These are phyloP conservation scores for Phaffomyces antillensis DNA, from an alignment of 805 yeast genomes.

Conservation along the genomic window DNA sequence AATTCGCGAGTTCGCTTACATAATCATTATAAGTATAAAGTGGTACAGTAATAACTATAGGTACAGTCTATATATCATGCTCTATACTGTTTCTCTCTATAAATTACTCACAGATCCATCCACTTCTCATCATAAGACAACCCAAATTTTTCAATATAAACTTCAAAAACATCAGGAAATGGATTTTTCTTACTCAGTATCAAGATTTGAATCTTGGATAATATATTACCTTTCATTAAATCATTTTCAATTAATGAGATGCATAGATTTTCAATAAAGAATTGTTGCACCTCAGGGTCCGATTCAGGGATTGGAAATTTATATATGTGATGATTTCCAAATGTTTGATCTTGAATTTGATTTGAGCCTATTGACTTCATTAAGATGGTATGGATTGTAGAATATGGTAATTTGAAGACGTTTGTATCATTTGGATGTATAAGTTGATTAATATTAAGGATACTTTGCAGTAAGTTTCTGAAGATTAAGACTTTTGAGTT, in stretches of 20 bases:
- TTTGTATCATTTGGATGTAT: slow-evolving; percentile 4
- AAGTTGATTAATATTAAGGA: slow-evolving; percentile 10
- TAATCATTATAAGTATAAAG: no score
- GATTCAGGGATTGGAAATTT: slow-evolving; percentile 15
- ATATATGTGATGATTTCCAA: slow-evolving; percentile 17
- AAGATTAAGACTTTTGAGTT: slow-evolving; percentile 37
- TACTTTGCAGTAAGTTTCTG: slow-evolving; percentile 32
- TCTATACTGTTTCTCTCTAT: not conserved
- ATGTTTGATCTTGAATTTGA: slow-evolving; percentile 12
- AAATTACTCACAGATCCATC: slow-evolving; percentile 12
- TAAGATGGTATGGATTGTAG: slow-evolving; percentile 21
- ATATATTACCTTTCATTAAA: slow-evolving; percentile 44
- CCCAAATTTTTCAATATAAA: slow-evolving; percentile 15
- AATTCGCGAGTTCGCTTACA: no score
- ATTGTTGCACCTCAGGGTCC: slow-evolving; percentile 23
- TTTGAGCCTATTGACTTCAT: slow-evolving; percentile 13
- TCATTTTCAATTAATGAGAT: slow-evolving; percentile 47
- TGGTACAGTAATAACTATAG: no score
- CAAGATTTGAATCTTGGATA: slow-evolving; percentile 32
- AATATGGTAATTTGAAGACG: slow-evolving; percentile 2
- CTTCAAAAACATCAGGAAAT: slow-evolving; percentile 29
- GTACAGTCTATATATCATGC: no score
- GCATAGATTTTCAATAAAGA: slow-evolving; percentile 42
- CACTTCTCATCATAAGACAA: slow-evolving; percentile 8
- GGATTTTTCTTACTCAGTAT: slow-evolving; percentile 37